Percentiles rank a stretch among this genome's conserved stretches.
phyloP scores from a whole-genome alignment of 148 eudicot species.

The Rhododendron simsii region DNA sequence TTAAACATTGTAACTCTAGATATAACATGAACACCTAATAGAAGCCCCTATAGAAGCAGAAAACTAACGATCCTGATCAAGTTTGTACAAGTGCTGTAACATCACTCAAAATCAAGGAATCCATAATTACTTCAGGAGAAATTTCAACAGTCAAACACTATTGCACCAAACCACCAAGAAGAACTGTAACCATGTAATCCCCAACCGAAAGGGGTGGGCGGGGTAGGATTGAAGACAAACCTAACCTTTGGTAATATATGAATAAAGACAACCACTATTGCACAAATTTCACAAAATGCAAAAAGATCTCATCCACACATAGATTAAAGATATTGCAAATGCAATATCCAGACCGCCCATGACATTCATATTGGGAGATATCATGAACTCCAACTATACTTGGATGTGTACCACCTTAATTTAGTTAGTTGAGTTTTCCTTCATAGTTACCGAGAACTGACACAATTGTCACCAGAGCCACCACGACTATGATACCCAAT shows the following conservation, averaged over 20 bases:
- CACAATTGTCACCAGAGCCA: not conserved
- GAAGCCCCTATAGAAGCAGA: not conserved
- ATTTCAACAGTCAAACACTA: not conserved
- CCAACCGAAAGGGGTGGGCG: not conserved
- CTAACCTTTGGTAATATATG: not conserved
- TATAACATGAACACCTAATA: not conserved
- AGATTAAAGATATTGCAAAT: not conserved
- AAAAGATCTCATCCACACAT: not conserved
- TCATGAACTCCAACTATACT: not conserved
- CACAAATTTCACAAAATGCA: not conserved
- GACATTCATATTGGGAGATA: not conserved
- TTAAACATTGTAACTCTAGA: not conserved
- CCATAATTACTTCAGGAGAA: not conserved
- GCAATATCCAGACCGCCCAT: not conserved
- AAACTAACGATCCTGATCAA: not conserved
- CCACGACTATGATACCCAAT: not conserved
- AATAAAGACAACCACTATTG: not conserved
- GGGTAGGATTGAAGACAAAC: not conserved
- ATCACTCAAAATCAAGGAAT: not conserved
- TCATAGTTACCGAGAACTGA: not conserved
- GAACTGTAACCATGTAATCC: not conserved
- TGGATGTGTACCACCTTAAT: not conserved
- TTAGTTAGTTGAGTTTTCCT: not conserved
- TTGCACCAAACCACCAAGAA: not conserved
- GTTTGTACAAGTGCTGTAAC: not conserved